These are phyloP conservation scores for Magnaporthiopsis rhizophila DNA, from an alignment of 2,329 filamentous ascomycete genomes.

Conservation along the genomic window DNA sequence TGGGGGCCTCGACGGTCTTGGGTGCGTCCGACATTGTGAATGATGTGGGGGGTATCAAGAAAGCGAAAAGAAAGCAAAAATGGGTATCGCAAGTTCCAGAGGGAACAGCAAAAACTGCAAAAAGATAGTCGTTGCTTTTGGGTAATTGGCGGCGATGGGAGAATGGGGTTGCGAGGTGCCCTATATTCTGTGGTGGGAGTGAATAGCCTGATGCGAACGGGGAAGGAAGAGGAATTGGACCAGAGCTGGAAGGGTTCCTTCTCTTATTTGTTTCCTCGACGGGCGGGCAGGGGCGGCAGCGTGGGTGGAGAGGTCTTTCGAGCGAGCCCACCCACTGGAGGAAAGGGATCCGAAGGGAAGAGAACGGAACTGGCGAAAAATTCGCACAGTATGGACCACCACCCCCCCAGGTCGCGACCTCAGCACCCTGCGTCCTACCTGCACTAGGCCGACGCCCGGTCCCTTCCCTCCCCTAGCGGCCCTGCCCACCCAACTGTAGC, in stretches of 20 bases:
- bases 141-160: background rate
- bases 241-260: background rate
- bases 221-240: background rate
- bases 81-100: conserved; percentile 10
- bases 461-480: background rate
- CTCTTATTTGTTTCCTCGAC: background rate
- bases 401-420: background rate
- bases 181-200: background rate
- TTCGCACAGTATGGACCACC: background rate
- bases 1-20: conserved; percentile 57
- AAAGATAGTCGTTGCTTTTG: background rate
- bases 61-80: conserved; percentile 26
- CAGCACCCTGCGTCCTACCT: background rate
- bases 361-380: background rate
- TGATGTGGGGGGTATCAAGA: conserved; percentile 22
- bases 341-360: background rate
- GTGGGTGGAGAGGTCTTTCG: background rate
- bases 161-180: background rate
- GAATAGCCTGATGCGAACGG: background rate
- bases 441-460: background rate
- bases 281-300: background rate
- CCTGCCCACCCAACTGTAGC: background rate
- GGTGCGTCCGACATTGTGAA: conserved; percentile 65
- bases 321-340: background rate
- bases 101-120: background rate